Evolutionary conservation across 495 filamentous ascomycete species (phyloP).

Genomic region (Lophium mytilinum): DNA sequence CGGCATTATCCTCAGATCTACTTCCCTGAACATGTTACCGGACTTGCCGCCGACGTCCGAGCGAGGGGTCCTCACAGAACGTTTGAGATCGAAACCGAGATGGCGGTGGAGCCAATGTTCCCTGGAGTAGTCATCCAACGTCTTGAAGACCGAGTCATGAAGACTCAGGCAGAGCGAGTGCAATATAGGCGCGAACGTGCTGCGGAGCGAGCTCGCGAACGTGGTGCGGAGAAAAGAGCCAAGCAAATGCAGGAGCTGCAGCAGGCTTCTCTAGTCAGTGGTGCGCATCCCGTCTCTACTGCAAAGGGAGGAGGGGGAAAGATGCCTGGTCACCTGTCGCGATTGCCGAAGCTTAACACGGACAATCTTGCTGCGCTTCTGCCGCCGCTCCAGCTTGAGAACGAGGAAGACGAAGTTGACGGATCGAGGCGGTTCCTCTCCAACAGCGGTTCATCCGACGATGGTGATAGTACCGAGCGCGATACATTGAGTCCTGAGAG

Average conservation of each 20-base stretch:
- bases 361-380: too few relatives aligned
- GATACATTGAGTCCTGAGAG: too few relatives aligned
- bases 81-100: background rate
- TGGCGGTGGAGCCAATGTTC: background rate
- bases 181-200: background rate
- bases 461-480: background rate
- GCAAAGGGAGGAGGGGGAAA: too few relatives aligned
- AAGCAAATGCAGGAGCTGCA: background rate
- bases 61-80: background rate
- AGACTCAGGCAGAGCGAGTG: background rate
- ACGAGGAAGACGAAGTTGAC: too few relatives aligned
- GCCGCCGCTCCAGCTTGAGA: too few relatives aligned
- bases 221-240: background rate
- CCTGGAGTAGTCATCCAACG: background rate
- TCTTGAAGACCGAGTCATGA: background rate
- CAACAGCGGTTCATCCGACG: background rate
- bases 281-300: too few relatives aligned
- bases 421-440: too few relatives aligned
- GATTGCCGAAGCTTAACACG: too few relatives aligned
- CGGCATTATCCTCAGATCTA: constrained; percentile 35
- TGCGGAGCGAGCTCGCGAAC: too few relatives aligned
- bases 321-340: too few relatives aligned
- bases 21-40: constrained; percentile 34
- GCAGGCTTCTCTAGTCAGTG: too few relatives aligned
- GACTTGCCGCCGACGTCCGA: constrained; percentile 13